Conservation (phyloP, 2,329 filamentous ascomycete genomes). For the Penicillium sp. region DNA sequence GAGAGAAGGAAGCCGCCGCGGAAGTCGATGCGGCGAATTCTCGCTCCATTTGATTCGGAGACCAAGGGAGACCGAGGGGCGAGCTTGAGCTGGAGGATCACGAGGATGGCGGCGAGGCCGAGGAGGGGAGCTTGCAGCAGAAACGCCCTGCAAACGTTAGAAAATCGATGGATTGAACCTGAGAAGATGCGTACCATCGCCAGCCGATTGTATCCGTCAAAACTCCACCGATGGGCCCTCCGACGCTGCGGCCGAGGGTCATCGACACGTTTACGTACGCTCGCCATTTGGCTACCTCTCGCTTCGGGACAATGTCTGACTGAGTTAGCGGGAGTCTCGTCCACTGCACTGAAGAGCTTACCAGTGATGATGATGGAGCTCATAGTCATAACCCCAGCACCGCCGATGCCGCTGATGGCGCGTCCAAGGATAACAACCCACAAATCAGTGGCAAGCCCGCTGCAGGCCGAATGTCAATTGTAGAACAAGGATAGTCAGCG, state of each 20-base stretch:
- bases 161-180: background rate
- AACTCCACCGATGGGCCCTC: slow-evolving; percentile 63
- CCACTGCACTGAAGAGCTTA: slow-evolving; percentile 6
- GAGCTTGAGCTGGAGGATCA: slow-evolving; percentile 48
- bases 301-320: slow-evolving; percentile 53
- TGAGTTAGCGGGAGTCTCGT: background rate
- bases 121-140: slow-evolving; percentile 35
- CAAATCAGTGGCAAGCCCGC: slow-evolving; percentile 45
- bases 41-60: slow-evolving; percentile 21
- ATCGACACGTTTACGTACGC: slow-evolving; percentile 58
- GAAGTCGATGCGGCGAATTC: slow-evolving; percentile 63
- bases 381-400: slow-evolving; percentile 50
- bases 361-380: slow-evolving; percentile 54
- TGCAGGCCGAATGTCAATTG: slow-evolving; percentile 11
- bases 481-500: no score
- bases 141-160: slow-evolving; percentile 30
- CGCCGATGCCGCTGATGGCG: slow-evolving; percentile 49
- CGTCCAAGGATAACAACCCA: slow-evolving; percentile 48
- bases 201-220: slow-evolving; percentile 68
- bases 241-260: slow-evolving; percentile 56
- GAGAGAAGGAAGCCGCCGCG: slow-evolving; percentile 57
- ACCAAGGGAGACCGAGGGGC: background rate
- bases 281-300: slow-evolving; percentile 55
- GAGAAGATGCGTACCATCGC: slow-evolving; percentile 58
- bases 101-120: slow-evolving; percentile 43